phyloP scores from a whole-genome alignment of 2,329 filamentous ascomycete species.

The Alternaria conjuncta region DNA sequence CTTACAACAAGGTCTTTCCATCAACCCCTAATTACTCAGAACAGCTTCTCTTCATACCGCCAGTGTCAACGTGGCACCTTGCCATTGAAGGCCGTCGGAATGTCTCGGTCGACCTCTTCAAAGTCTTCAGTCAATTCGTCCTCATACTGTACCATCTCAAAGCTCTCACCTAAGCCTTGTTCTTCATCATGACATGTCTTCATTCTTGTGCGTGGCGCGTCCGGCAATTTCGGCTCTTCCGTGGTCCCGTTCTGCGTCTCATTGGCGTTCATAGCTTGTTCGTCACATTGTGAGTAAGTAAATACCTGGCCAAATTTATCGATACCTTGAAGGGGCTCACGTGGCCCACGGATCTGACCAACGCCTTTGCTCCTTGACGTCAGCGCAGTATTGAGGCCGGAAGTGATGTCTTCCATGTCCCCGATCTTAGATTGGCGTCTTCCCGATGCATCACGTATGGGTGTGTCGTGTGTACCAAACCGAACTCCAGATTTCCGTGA shows the following conservation, averaged over 20 bases:
- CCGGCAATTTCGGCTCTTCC: rapidly evolving
- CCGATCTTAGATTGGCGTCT: not conserved
- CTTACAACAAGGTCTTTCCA: not conserved
- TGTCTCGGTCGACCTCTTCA: not conserved
- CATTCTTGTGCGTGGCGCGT: too few relatives aligned
- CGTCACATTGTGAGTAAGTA: not conserved
- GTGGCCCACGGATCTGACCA: not conserved
- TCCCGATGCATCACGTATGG: too few relatives aligned
- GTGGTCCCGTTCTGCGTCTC: not conserved
- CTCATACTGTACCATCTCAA: not conserved
- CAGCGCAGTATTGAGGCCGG: not conserved
- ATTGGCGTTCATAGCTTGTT: not conserved
- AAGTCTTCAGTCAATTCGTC: not conserved
- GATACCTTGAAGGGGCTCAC: not conserved
- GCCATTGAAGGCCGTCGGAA: not conserved
- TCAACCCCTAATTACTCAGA: not conserved
- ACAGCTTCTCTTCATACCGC: not conserved
- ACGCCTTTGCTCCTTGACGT: too few relatives aligned
- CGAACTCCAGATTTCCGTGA: not conserved
- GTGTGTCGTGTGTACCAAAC: not conserved
- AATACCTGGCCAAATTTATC: not conserved
- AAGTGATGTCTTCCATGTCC: not conserved
- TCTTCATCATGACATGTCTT: not conserved
- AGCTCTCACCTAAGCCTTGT: not conserved
- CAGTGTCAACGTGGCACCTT: not conserved